Evolutionary conservation across 2,329 filamentous ascomycete species (phyloP), one percentile per base, ranked within the genome.

Genomic region (Zymoseptoria ardabiliae): DNA sequence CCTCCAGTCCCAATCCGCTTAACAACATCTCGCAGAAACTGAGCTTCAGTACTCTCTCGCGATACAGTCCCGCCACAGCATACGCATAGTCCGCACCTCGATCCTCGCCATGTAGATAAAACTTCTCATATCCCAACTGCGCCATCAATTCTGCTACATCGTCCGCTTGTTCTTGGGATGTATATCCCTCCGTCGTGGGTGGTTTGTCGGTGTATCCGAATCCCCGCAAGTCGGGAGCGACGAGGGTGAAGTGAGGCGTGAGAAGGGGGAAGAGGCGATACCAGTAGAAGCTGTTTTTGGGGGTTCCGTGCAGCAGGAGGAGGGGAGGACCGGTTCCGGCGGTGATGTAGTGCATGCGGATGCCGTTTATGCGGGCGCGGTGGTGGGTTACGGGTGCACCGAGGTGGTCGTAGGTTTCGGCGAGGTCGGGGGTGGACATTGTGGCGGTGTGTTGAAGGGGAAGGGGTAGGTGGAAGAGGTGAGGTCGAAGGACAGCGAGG

Each of bases 121-220:
- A 73, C 30, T 69, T 68, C 53, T 71, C 62, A 53, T 71, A 65
- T 0, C 71, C 71, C 2, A 74, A 64, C 61, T 70, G 68, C 1
- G 57, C 69, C 72, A 74, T 75, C 52, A 74, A 60, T 6, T 72
- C 69, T 7, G 65, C 68, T 50, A 75, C 69, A 61, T 75, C 72
- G 5, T 70, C 65, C 3, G 71, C 73, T 28, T 74, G 72, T 45
- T 70, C 71, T 19, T 68, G 69, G 21, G 68, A 72, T 58, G 74
- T 72, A 62, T 76, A 75, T 25, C 71, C 72, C 50, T 73, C 72
- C 3, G 71, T 72, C 3, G 71, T 69, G 0, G 73, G 73, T 0
- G 73, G 73, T 57, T 75, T 75, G 65, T 75, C 73, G 0, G 72
- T 74, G n/a, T 72, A 73, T 22, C 73, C 73, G 51, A 75, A 75